A percentile compares a stretch with the other conserved stretches of the same genome.
Conservation (phyloP, 2,329 filamentous ascomycete genomes). For the Trichoderma endophyticum region DNA sequence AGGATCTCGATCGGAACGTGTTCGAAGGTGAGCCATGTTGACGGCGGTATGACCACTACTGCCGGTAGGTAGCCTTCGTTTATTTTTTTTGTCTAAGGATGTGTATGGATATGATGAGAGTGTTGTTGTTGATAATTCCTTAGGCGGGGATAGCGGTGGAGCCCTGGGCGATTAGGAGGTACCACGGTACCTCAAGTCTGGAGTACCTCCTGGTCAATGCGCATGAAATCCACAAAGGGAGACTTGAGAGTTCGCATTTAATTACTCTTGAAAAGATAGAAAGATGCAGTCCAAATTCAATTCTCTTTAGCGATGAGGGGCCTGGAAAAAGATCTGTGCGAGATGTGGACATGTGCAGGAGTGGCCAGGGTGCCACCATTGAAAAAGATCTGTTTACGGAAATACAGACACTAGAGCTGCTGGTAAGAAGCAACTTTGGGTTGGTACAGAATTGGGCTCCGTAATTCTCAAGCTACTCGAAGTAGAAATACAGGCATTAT, state of each 20-base stretch:
- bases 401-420: not conserved
- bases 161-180: not conserved
- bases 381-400: not conserved
- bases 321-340: not conserved
- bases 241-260: not conserved
- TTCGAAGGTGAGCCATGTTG: constrained; percentile 35
- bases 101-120: not conserved
- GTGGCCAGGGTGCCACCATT: not conserved
- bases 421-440: not conserved
- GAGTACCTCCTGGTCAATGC: not conserved
- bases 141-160: constrained; percentile 11
- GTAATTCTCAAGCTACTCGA: not conserved
- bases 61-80: not conserved
- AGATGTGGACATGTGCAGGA: not conserved
- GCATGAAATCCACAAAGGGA: not conserved
- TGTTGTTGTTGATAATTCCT: constrained; percentile 16
- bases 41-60: constrained; percentile 1
- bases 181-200: not conserved
- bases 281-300: not conserved
- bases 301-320: constrained; percentile 5
- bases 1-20: constrained; percentile 38
- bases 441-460: not conserved
- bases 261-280: not conserved
- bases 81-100: not conserved
- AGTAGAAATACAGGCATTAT: not conserved